These are phyloP conservation scores for Tuber microsphaerosporum DNA, from an alignment of 495 filamentous ascomycete species.

Conservation along the genomic window DNA sequence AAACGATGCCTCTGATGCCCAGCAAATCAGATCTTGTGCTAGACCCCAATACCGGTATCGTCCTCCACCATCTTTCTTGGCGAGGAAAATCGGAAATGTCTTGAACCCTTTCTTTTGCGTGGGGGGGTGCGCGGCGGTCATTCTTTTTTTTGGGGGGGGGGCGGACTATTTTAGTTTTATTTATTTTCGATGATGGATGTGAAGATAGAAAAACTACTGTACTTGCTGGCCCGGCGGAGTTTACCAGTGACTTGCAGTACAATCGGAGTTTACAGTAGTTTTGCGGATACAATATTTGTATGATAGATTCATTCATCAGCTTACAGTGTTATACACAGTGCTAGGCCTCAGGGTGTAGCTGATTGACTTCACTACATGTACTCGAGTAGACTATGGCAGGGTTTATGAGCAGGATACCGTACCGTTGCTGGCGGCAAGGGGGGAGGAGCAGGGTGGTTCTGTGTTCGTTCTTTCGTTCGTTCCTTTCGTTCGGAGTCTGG, in stretches of 20 bases:
- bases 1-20: background rate
- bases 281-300: background rate
- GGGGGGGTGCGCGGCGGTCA: background rate
- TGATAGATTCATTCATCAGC: background rate
- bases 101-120: background rate
- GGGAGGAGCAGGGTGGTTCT: background rate
- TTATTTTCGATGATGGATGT: background rate
- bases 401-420: background rate
- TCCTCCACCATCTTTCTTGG: background rate
- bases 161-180: background rate
- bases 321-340: background rate
- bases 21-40: background rate
- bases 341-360: background rate
- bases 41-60: background rate
- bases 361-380: background rate
- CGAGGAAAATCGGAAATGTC: background rate
- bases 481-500: background rate
- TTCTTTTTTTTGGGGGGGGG: background rate
- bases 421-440: background rate
- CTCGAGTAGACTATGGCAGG: background rate
- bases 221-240: background rate
- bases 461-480: background rate
- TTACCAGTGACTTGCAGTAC: background rate
- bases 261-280: background rate
- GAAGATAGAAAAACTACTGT: background rate